Base-by-base conservation (phyloP, 345 rosid genomes). In the Rhodamnia argentea region DNA sequence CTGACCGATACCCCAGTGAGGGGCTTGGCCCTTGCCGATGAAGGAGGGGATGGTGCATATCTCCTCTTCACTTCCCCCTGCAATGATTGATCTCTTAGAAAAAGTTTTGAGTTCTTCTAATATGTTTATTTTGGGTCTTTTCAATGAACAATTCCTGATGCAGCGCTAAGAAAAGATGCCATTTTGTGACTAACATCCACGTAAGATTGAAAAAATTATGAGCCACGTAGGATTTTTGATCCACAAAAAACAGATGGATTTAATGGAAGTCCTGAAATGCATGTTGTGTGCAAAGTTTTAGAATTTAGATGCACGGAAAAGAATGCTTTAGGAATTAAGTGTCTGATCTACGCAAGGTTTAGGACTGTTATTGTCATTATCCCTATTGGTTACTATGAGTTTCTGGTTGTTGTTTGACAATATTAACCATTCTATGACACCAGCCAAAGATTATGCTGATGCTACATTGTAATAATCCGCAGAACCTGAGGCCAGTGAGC, bases 401-500 rank as follows among this genome's bases (percentile, higher is more conserved):
- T 14, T 29, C 22, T 9, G 2, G 10, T 70, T 32, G 47, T 44
- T 13, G 2, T 32, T 70, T 32, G 6, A 32, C 24, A 32, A 32
- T 70, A 15, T 9, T 70, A 40, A 70, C 47, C 78, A 37, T 70
- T 32, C 13, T 70, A 37, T 64, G 47, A 32, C 24, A 70, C 47
- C 26, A 32, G 7, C 78, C 6, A 37, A 32, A 70, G 6, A 70
- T 32, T 70, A 26, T 18, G 47, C 78, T 70, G 40, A 70, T 70
- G 24, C 82, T 88, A 60, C 85, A 88, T 85, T 40, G 58, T 90
- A 88, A 27, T 74, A 87, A 90, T 42, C 89, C 58, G 37, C 94
- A 97, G 99, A 97, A 85, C 95, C 98, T 29, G 98, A 93, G 90
- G 96, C 98, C 84, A 86, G 87, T 86, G 92, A 92, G 89, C 88